Conservation (phyloP, 2,329 filamentous ascomycete genomes). For the Aspergillus sp. region DNA sequence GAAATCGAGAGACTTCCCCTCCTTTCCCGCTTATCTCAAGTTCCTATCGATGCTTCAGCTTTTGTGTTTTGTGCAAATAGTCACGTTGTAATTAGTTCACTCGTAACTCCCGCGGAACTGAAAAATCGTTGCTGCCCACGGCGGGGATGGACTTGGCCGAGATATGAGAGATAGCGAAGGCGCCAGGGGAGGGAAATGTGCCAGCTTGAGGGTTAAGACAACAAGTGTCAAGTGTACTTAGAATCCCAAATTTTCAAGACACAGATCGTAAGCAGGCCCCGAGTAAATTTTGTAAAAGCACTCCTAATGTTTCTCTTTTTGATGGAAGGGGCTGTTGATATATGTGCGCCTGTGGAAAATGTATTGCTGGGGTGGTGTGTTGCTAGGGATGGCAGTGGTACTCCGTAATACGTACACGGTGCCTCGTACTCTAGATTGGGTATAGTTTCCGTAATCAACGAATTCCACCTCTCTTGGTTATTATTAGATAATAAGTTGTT, state of each 20-base stretch:
- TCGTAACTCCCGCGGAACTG: neutral
- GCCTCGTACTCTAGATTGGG: neutral
- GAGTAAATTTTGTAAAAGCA: neutral
- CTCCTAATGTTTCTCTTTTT: neutral
- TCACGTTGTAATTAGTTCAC: neutral
- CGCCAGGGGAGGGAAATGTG: neutral
- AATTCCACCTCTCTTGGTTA: neutral
- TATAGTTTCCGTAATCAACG: slow-evolving; percentile 1
- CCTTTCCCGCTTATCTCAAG: neutral
- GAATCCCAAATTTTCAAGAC: neutral
- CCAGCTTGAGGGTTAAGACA: neutral
- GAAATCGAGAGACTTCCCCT: slow-evolving; percentile 1
- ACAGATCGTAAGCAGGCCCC: neutral
- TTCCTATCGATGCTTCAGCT: neutral
- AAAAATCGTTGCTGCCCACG: neutral
- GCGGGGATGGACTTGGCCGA: neutral
- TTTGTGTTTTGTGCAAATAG: neutral
- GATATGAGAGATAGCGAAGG: neutral
- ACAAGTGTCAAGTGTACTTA: neutral
- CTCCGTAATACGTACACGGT: neutral
- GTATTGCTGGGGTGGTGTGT: neutral
- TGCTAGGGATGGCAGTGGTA: slow-evolving; percentile 2
- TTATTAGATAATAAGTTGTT: too few relatives aligned
- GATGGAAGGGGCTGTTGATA: neutral
- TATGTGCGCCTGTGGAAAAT: neutral